Conservation (phyloP, 73 alveolate genomes). For the Symbiodinium pilosum region DNA sequence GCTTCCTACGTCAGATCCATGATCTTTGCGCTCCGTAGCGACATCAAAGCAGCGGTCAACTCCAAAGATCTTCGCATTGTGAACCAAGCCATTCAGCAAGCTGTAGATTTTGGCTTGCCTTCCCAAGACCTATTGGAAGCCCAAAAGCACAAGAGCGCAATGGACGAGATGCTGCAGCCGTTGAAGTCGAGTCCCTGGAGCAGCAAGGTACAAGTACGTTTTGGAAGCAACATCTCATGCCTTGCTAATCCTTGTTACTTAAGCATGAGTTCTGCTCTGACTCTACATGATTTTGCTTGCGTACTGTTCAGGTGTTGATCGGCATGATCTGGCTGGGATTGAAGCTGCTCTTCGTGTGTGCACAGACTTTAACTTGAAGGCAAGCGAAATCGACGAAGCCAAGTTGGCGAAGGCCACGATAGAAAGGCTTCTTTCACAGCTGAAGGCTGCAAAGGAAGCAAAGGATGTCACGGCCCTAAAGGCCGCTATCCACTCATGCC, state of each 20-base stretch:
- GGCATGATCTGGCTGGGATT: conserved; percentile 7
- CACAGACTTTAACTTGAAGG: conserved; percentile 25
- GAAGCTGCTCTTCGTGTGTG: neutral
- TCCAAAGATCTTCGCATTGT: neutral
- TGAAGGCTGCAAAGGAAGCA: neutral
- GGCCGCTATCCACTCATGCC: neutral
- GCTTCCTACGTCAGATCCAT: neutral
- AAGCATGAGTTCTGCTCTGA: too few species aligned
- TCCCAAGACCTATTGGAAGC: neutral
- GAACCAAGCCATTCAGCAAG: neutral
- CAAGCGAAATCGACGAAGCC: conserved; percentile 23
- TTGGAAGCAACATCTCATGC: too few species aligned
- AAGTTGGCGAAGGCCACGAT: neutral
- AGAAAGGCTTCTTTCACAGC: conserved; percentile 19
- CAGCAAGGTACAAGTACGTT: neutral
- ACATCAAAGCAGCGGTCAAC: conserved; percentile 17
- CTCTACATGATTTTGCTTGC: too few species aligned
- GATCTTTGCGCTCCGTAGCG: neutral
- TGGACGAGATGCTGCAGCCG: conserved; percentile 17
- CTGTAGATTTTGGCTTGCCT: conserved; percentile 2
- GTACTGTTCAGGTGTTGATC: conserved; percentile 1
- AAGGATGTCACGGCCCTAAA: neutral
- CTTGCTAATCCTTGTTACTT: too few species aligned
- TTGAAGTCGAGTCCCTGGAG: neutral
- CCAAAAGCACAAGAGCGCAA: neutral